These are phyloP conservation scores for Neoboletus subvelutipes DNA, from an alignment of 768 basidiomycete genomes.

Conservation along the genomic window DNA sequence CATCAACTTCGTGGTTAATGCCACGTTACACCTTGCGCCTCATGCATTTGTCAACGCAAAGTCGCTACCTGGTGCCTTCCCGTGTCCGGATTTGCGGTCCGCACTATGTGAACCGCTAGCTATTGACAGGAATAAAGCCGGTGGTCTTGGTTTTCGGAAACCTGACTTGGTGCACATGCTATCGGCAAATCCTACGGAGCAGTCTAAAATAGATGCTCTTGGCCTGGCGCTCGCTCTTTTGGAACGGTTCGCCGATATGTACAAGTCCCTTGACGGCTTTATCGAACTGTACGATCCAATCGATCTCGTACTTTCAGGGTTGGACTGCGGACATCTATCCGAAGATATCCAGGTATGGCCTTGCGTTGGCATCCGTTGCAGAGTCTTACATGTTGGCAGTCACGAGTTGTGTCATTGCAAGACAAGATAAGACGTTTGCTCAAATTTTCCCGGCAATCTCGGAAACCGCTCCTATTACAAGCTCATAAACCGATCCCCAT, in stretches of 20 bases:
- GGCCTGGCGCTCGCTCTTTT: slow-evolving; percentile 62
- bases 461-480: slow-evolving; percentile 81
- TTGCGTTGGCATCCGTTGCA: slow-evolving; percentile 1
- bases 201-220: slow-evolving; percentile 73
- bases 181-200: slow-evolving; percentile 40
- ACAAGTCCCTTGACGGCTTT: slow-evolving; percentile 78
- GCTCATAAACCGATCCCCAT: slow-evolving; percentile 97
- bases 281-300: slow-evolving; percentile 82
- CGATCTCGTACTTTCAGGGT: slow-evolving; percentile 49
- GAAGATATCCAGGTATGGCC: slow-evolving; percentile 52
- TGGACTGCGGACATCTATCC: slow-evolving; percentile 48
- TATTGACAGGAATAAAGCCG: slow-evolving; percentile 41
- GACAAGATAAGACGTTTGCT: slow-evolving; percentile 62
- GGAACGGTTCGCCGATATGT: slow-evolving; percentile 68
- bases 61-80: slow-evolving; percentile 67
- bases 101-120: slow-evolving; percentile 42
- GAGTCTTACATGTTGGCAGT: slow-evolving; percentile 38
- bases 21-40: slow-evolving; percentile 73
- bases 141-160: slow-evolving; percentile 39
- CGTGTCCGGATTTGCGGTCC: slow-evolving; percentile 66
- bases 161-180: slow-evolving; percentile 51
- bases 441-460: slow-evolving; percentile 68
- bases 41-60: slow-evolving; percentile 45
- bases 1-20: slow-evolving; percentile 74
- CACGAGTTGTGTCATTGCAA: slow-evolving; percentile 41